These are phyloP conservation scores for Cyclocybe cylindracea DNA, from an alignment of 768 basidiomycete genomes.

Conservation along the genomic window DNA sequence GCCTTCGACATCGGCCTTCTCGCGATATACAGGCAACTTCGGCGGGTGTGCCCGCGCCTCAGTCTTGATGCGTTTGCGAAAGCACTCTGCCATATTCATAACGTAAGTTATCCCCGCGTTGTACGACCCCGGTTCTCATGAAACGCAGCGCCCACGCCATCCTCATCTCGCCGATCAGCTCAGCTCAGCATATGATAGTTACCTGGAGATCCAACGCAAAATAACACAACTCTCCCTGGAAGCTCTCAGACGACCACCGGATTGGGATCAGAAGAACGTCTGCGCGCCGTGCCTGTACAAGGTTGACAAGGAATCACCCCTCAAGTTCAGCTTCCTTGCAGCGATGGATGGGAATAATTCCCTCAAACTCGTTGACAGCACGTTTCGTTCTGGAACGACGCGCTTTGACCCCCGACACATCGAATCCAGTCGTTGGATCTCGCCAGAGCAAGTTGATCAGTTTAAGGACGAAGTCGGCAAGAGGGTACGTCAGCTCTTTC, in stretches of 20 bases:
- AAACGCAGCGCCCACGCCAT: no score
- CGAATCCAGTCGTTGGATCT: conserved; percentile 2
- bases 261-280: conserved; percentile 4
- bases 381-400: conserved; percentile 1
- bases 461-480: conserved; percentile 16
- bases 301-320: conserved; percentile 10
- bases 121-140: no score
- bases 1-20: not conserved
- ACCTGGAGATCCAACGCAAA: conserved; percentile 10
- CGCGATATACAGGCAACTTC: not conserved
- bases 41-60: conserved; percentile 1
- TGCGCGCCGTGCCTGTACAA: conserved; percentile 23
- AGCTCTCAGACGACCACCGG: not conserved
- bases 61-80: not conserved
- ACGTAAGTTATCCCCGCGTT: no score
- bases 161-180: conserved; percentile 10
- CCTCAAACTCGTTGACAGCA: conserved; percentile 6
- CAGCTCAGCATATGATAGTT: conserved; percentile 10
- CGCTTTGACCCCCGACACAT: no score
- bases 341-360: conserved; percentile 31
- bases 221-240: not conserved
- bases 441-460: not conserved
- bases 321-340: conserved; percentile 18
- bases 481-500: not conserved
- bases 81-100: not conserved